These are phyloP conservation scores for Coccinonectria pachysandricola DNA, from an alignment of 2,329 filamentous ascomycete species.

Conservation along the genomic window DNA sequence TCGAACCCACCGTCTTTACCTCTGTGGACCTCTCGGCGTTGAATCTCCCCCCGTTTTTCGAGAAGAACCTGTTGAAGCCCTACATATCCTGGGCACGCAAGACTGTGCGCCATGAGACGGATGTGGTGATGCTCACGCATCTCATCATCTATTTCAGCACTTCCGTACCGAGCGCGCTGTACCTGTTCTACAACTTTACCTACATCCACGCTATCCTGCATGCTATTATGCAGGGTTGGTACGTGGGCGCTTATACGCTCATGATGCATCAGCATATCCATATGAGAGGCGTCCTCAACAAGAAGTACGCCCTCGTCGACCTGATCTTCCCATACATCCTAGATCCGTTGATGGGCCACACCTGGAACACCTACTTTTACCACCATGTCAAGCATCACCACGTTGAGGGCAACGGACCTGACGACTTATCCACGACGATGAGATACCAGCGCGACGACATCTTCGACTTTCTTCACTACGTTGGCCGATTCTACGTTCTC, in stretches of 20 bases:
- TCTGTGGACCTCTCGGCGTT: constrained; percentile 29
- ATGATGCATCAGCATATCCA: constrained; percentile 84
- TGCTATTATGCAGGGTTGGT: constrained; percentile 54
- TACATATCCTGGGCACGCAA: constrained; percentile 46
- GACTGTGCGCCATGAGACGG: constrained; percentile 55
- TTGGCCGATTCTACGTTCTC: constrained; percentile 62
- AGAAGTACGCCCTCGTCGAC: constrained; percentile 48
- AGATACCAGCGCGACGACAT: constrained; percentile 63
- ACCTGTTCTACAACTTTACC: constrained; percentile 55
- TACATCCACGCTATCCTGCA: constrained; percentile 60
- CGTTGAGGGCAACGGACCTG: constrained; percentile 68
- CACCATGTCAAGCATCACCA: constrained; percentile 84
- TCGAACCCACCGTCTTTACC: constrained; percentile 37
- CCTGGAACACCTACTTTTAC: constrained; percentile 78
- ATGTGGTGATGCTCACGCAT: constrained; percentile 71
- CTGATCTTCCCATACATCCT: constrained; percentile 59
- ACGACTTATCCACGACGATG: constrained; percentile 66
- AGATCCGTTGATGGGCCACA: constrained; percentile 71
- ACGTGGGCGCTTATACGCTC: constrained; percentile 64
- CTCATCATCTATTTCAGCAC: constrained; percentile 61
- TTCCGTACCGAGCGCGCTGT: constrained; percentile 56
- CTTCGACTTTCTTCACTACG: constrained; percentile 58
- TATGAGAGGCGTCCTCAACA: constrained; percentile 56
- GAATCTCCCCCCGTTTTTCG: constrained; percentile 28
- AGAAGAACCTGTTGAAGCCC: constrained; percentile 43